Evolutionary conservation across 2,329 filamentous ascomycete genomes (phyloP).

Genomic region (Ceratocystis diversiconidia): DNA sequence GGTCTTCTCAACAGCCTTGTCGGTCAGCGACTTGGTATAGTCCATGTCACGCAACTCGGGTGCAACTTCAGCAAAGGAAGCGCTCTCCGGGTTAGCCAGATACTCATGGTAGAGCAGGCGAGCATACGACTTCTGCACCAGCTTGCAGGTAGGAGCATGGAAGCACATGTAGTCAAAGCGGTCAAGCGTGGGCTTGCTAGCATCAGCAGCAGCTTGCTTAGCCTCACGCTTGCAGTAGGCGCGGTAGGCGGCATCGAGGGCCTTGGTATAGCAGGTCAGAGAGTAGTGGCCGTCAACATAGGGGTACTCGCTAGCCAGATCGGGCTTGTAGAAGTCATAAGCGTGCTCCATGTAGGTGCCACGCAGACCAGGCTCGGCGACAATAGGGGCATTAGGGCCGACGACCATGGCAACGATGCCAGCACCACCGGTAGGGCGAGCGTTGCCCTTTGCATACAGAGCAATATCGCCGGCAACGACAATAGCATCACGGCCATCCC

Average conservation of each 20-base stretch:
- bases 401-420: conserved; percentile 67
- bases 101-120: conserved; percentile 79
- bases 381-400: conserved; percentile 63
- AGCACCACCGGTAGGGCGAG: conserved; percentile 67
- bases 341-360: conserved; percentile 70
- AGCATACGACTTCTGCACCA: conserved; percentile 72
- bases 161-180: conserved; percentile 74
- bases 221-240: conserved; percentile 64
- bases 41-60: conserved; percentile 64
- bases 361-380: conserved; percentile 63
- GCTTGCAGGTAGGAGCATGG: conserved; percentile 77
- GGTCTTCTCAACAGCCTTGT: conserved; percentile 75
- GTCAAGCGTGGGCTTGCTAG: conserved; percentile 51
- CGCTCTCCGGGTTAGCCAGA: conserved; percentile 51
- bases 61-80: conserved; percentile 59
- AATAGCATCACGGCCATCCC: conserved; percentile 71
- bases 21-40: conserved; percentile 63
- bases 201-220: conserved; percentile 32
- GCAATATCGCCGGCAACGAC: conserved; percentile 74
- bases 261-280: conserved; percentile 66
- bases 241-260: conserved; percentile 67
- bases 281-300: conserved; percentile 77
- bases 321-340: conserved; percentile 86
- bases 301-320: conserved; percentile 75
- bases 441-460: conserved; percentile 70